phyloP scores from a whole-genome alignment of 2,329 filamentous ascomycete species.

The Paecilomyces dactylethromorphus region DNA sequence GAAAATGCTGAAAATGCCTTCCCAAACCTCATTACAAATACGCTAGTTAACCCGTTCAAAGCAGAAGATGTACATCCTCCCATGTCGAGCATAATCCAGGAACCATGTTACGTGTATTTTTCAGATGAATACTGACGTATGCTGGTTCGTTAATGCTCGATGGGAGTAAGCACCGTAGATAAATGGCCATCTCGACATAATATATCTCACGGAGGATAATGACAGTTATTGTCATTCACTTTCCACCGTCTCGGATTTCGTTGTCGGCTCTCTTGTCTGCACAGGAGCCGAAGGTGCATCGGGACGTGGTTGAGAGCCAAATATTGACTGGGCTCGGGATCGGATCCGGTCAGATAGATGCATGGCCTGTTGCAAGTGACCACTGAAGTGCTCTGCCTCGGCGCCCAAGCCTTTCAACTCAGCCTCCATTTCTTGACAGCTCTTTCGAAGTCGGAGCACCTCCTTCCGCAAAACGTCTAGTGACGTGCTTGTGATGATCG shows the following conservation, averaged over 20 bases:
- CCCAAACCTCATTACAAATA: not conserved
- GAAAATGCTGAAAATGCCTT: not conserved
- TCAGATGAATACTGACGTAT: not conserved
- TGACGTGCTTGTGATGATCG: conserved; percentile 13
- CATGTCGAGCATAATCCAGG: not conserved
- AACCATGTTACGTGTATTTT: not conserved
- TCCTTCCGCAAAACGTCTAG: conserved; percentile 14
- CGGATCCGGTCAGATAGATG: conserved; percentile 20
- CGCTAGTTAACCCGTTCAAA: not conserved
- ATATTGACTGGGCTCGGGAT: not conserved
- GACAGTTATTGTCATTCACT: not conserved
- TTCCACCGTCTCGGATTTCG: not conserved
- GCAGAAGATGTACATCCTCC: not conserved
- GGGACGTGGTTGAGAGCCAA: not conserved
- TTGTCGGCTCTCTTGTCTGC: not conserved
- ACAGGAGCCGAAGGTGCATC: not conserved
- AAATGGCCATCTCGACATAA: not conserved
- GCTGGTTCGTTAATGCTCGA: not conserved
- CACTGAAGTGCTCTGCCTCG: conserved; percentile 12
- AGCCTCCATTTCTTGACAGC: conserved; percentile 12
- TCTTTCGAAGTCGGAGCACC: conserved; percentile 9
- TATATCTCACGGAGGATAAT: not conserved
- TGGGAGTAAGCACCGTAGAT: not conserved
- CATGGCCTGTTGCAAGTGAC: conserved; percentile 18
- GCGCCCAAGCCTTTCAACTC: conserved; percentile 10